Conservation (phyloP, 2,329 filamentous ascomycete species). For the Penicillium sp. region DNA sequence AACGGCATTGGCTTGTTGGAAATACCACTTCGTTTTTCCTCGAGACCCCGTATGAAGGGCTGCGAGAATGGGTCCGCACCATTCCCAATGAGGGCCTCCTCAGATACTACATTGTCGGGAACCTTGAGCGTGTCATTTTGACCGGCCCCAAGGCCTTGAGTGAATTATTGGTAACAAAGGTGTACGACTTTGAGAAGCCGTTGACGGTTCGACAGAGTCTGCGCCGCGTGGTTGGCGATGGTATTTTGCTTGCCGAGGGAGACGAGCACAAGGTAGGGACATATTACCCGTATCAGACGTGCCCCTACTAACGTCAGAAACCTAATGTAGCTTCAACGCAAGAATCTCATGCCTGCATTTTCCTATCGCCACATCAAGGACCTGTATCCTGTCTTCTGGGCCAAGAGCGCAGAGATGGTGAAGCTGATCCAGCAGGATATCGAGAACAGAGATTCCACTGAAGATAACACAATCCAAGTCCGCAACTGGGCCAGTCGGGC, state of each 20-base stretch:
- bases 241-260: slow-evolving; percentile 74
- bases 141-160: slow-evolving; percentile 64
- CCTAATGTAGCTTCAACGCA: slow-evolving; percentile 57
- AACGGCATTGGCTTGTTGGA: slow-evolving; percentile 46
- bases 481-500: slow-evolving; percentile 63
- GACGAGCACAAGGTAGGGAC: slow-evolving; percentile 71
- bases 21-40: slow-evolving; percentile 41
- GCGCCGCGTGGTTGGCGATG: slow-evolving; percentile 40
- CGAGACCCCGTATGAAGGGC: slow-evolving; percentile 40
- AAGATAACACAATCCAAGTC: slow-evolving; percentile 54
- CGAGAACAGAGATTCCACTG: slow-evolving; percentile 33
- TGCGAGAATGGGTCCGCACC: slow-evolving; percentile 53
- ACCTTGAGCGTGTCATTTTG: slow-evolving; percentile 62
- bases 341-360: slow-evolving; percentile 78
- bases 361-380: slow-evolving; percentile 82
- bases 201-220: slow-evolving; percentile 43
- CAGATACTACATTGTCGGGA: slow-evolving; percentile 62
- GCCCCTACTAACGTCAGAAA: not conserved
- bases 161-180: slow-evolving; percentile 67
- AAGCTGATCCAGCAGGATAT: slow-evolving; percentile 55
- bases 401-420: slow-evolving; percentile 68
- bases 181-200: slow-evolving; percentile 70
- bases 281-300: no score
- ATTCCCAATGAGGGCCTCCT: slow-evolving; percentile 69
- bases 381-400: slow-evolving; percentile 81